Base-by-base conservation (phyloP, 495 filamentous ascomycete species). In the Rostrohypoxylon terebratum region DNA sequence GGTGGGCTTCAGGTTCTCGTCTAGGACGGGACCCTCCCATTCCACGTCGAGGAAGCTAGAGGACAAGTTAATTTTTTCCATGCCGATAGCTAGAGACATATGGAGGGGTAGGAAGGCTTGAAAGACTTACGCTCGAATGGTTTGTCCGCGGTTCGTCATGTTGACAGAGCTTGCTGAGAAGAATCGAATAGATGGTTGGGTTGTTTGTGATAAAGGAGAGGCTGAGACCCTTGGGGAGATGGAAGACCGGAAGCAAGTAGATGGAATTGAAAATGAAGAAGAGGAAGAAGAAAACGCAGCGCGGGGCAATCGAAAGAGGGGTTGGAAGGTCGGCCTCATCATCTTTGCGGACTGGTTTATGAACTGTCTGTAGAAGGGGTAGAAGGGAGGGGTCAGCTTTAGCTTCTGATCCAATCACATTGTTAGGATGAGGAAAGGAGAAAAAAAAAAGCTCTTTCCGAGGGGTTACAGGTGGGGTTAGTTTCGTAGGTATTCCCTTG, bases 1-100 rank as follows among this genome's bases (percentile, higher is more conserved):
- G 68, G 89, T 91, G 72, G 85, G 77, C 64, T 87, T 86, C 83
- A 85, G 81, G 51, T 80, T 82, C 50, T 80, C 79, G 74, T 91
- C 87, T 59, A 91, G 68, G 77, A 88, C 85, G 47, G 91, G 90
- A 42, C 90, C 91, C 69, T 86, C 82, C 91, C 91, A 93, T 70
- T 82, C 77, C 40, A 78, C 44, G 68, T 79, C 74, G 61, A 78
- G 66, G 74, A 82, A 87, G 78, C 71, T 74, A 44, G 50, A 63
- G 75, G 78, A 76, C 74, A 70, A 72, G 75, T 82, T 80, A 66
- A 66, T 40, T 63, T 16, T 28, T 28, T 62, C 25, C 8, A 7
- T 18, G n/a, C 4, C 7, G 4, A 45, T 45, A 1, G 2, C 16
- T 47, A 5, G 45, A n/a, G 18, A 73, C 77, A 76, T 78, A 67